Evolutionary conservation across 768 basidiomycete genomes (phyloP), one percentile per base, ranked within the genome.

Genomic region (Leccinum variicolor): DNA sequence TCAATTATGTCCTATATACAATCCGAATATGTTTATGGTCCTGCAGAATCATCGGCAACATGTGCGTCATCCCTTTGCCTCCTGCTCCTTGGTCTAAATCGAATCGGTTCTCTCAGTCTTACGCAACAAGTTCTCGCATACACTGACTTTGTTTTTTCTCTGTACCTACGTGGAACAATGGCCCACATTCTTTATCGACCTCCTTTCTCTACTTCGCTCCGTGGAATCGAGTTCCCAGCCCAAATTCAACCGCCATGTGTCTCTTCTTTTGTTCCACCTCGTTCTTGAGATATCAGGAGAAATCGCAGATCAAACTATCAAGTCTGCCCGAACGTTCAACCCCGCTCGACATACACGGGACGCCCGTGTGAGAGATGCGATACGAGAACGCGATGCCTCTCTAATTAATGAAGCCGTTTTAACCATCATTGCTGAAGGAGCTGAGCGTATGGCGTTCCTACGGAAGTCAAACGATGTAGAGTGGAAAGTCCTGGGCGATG

Each of bases 211-310:
- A 65, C 85, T 92, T 61, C 86, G 81, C 25, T 79, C 83, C 28
- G 68, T 83, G 28, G 78, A 85, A 60, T 80, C 84, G 10, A 76
- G 78, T 41, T 77, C 82, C 14, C 75, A 79, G 61, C 76, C 82
- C 41, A 77, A 82, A 25, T 85, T 89, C 75, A 96, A 95, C 70
- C 84, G 84, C 46, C 90, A 95, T 66, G 83, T 96, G 31, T 90
- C 90, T 21, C 80, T 94, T 28, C 82, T 99, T 57, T 86, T 97
- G 71, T 91, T 98, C 71, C 94, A 91, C 66, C 80, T 98, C 64
- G 80, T 99, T 46, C 85, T 90, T 58, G 97, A 99, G 72, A 95
- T 98, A 54, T 95, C 94, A 0, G 90, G 91, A 13, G 97, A 99
- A 73, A 90, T 98, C n/a, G 93, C 93, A 51, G 97, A 99, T 76